Conservation (phyloP, 2,329 filamentous ascomycete genomes). For the Beauveria australis region DNA sequence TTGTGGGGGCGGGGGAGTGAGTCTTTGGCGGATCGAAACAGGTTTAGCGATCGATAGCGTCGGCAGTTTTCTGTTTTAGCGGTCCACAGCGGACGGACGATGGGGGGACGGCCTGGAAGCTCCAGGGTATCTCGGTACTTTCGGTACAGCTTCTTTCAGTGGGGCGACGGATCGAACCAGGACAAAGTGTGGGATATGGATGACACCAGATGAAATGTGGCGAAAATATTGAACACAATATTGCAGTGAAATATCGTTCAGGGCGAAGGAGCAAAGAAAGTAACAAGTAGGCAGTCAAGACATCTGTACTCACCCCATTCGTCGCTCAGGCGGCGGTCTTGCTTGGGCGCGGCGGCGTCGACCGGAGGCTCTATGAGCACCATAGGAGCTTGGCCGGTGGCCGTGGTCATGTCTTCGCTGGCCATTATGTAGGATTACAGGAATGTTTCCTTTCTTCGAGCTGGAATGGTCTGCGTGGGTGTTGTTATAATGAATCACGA, state of each 20-base stretch:
- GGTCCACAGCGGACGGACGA: not conserved
- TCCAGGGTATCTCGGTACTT: not conserved
- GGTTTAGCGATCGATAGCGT: no score
- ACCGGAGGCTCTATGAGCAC: conserved; percentile 24
- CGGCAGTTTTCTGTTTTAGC: no score
- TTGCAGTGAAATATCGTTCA: not conserved
- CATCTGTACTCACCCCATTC: conserved; percentile 38
- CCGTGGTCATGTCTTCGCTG: conserved; percentile 16
- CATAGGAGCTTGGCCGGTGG: conserved; percentile 15
- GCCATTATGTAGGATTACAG: conserved; percentile 12
- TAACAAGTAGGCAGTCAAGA: not conserved
- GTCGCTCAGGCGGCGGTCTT: conserved; percentile 31
- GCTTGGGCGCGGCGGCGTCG: conserved; percentile 14
- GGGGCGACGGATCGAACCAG: not conserved
- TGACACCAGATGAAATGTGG: not conserved
- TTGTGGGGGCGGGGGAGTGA: no score
- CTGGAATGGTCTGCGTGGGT: no score
- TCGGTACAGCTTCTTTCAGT: not conserved
- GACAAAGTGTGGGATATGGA: not conserved
- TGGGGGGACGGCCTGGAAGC: not conserved
- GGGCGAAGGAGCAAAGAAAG: not conserved
- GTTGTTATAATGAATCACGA: no score
- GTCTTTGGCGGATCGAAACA: no score
- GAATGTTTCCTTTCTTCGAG: not conserved
- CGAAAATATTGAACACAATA: no score